Evolutionary conservation across 352 stramenopile genomes (phyloP).

Genomic region (Chrysophaeum taylorii): DNA sequence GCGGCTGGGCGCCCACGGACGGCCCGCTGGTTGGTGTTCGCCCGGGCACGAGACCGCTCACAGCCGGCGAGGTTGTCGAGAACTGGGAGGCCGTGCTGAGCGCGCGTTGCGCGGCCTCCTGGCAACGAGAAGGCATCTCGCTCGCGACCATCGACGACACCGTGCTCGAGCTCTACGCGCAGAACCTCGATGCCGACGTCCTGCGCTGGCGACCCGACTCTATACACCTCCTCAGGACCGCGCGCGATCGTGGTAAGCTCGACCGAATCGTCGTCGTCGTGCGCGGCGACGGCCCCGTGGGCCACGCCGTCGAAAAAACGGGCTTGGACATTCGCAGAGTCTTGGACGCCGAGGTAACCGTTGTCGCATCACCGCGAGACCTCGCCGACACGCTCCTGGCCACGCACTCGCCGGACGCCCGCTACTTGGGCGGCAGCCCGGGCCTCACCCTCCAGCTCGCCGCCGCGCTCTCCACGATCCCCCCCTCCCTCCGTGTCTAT

Average conservation of each 20-base stretch:
- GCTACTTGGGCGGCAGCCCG: background rate
- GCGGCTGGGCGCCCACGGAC: background rate
- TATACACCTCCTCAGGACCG: background rate
- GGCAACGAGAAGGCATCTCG: background rate
- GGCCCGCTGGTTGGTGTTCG: background rate
- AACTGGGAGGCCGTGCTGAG: constrained; percentile 2
- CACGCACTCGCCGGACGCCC: background rate
- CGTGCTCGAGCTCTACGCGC: too few species aligned
- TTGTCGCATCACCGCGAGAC: too few species aligned
- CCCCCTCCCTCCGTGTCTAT: too few species aligned
- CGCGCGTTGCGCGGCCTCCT: background rate
- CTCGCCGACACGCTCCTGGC: background rate
- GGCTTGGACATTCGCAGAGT: too few species aligned
- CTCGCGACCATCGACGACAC: background rate
- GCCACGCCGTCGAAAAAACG: too few species aligned
- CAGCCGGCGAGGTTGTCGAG: background rate
- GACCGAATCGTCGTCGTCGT: background rate
- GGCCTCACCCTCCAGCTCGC: background rate
- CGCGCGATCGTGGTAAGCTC: background rate
- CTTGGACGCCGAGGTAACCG: too few species aligned
- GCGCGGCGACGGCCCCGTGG: background rate
- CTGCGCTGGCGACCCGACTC: background rate
- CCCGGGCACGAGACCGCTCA: background rate
- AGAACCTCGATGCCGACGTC: too few species aligned
- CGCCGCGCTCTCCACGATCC: too few species aligned